phyloP scores from a whole-genome alignment of 805 yeast species.

The Lachancea nothofagi region DNA sequence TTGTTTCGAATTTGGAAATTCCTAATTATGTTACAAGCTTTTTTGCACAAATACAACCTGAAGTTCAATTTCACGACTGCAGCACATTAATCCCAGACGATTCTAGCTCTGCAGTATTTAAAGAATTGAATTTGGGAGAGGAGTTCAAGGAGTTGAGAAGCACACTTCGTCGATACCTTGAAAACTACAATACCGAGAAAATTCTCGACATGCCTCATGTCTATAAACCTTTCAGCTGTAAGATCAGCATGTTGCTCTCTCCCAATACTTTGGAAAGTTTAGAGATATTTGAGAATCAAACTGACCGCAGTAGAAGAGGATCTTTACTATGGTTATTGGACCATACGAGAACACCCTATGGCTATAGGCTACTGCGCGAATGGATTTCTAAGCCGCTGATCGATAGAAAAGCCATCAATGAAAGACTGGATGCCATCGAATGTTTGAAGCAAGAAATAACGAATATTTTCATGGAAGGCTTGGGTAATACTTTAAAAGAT shows the following conservation, averaged over 20 bases:
- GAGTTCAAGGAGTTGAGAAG: conserved; percentile 29
- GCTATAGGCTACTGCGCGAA: conserved; percentile 54
- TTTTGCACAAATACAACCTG: conserved; percentile 33
- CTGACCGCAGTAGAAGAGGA: conserved; percentile 54
- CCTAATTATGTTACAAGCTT: conserved; percentile 33
- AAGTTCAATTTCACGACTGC: conserved; percentile 9
- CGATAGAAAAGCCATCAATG: conserved; percentile 46
- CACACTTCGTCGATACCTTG: conserved; percentile 48
- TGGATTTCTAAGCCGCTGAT: conserved; percentile 78
- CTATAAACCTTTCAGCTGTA: conserved; percentile 42
- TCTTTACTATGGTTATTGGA: conserved; percentile 75
- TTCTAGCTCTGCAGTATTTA: conserved; percentile 12
- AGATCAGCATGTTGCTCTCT: conserved; percentile 48
- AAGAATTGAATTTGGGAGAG: conserved; percentile 27
- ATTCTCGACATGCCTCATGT: conserved; percentile 50
- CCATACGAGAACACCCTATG: conserved; percentile 74
- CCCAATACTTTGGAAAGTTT: conserved; percentile 62
- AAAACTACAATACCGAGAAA: conserved; percentile 55
- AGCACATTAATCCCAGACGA: conserved; percentile 8
- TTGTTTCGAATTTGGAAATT: conserved; percentile 34
- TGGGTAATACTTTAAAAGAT: conserved; percentile 32
- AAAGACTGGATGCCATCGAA: conserved; percentile 58
- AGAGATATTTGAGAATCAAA: conserved; percentile 66
- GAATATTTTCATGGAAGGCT: conserved; percentile 35
- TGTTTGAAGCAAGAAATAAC: conserved; percentile 38